These are phyloP conservation scores for Coemansia reversa DNA, from an alignment of 192 early-diverging fungal species.

Conservation along the genomic window DNA sequence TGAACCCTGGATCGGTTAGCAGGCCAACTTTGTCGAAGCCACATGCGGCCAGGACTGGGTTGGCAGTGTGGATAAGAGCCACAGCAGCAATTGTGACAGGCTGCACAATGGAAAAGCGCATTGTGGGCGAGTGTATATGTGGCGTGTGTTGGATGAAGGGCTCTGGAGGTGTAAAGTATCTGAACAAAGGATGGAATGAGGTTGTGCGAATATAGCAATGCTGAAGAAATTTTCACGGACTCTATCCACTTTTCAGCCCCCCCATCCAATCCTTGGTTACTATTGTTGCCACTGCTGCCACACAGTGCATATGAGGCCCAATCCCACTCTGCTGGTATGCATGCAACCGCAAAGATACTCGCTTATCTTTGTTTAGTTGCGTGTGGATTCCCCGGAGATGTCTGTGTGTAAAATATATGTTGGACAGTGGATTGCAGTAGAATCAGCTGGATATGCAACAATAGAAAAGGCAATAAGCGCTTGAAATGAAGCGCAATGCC, in stretches of 20 bases:
- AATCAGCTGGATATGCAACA: slow-evolving; percentile 2
- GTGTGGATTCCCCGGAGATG: too few relatives aligned
- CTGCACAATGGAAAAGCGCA: slow-evolving; percentile 15
- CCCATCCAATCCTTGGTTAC: neutral
- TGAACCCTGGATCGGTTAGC: slow-evolving; percentile 42
- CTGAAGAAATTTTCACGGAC: neutral
- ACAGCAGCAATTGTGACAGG: neutral
- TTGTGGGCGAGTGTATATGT: slow-evolving; percentile 8
- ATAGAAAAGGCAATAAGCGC: neutral
- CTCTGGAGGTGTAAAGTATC: neutral
- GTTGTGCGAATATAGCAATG: neutral
- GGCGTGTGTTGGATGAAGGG: neutral
- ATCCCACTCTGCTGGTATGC: neutral
- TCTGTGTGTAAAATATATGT: too few relatives aligned
- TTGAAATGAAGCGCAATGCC: too few relatives aligned
- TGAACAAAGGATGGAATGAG: neutral
- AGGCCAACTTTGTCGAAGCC: slow-evolving; percentile 30
- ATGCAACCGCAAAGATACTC: neutral
- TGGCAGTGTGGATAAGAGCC: slow-evolving; percentile 8
- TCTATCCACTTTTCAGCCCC: neutral
- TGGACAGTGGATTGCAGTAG: too few relatives aligned
- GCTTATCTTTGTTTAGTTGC: too few relatives aligned
- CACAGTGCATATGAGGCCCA: neutral
- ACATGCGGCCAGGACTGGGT: slow-evolving; percentile 24
- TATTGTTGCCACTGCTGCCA: too few relatives aligned